These are phyloP conservation scores for Termitomyces sp. DNA, from an alignment of 768 basidiomycete genomes.

Conservation along the genomic window DNA sequence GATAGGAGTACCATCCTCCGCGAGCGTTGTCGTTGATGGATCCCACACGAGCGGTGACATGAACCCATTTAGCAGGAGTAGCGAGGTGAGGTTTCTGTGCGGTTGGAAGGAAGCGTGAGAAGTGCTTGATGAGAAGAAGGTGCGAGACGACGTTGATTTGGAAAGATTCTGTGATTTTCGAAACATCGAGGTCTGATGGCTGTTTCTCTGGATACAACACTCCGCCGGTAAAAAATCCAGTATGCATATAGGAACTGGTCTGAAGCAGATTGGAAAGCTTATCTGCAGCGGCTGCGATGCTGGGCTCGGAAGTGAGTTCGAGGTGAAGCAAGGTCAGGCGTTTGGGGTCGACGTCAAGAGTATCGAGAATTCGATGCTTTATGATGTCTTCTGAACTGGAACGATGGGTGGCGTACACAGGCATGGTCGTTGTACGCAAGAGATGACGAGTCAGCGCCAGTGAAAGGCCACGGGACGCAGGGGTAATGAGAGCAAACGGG, in stretches of 20 bases:
- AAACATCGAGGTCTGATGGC: constrained; percentile 41
- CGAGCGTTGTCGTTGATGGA: constrained; percentile 52
- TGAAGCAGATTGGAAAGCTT: constrained; percentile 31
- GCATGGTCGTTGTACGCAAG: constrained; percentile 42
- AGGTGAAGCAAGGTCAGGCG: constrained; percentile 44
- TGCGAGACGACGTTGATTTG: constrained; percentile 57
- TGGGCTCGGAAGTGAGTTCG: constrained; percentile 47
- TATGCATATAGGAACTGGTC: constrained; percentile 39
- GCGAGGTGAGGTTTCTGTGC: constrained; percentile 17
- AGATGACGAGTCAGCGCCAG: constrained; percentile 51
- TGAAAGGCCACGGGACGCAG: constrained; percentile 53
- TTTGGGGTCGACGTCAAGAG: constrained; percentile 37
- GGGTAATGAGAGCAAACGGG: constrained; percentile 49
- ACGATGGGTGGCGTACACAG: constrained; percentile 54
- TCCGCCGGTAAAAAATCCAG: constrained; percentile 52
- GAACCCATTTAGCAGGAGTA: constrained; percentile 49
- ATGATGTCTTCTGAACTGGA: constrained; percentile 28
- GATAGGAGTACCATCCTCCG: constrained; percentile 63
- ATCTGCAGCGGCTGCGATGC: constrained; percentile 44
- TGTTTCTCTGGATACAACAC: constrained; percentile 51
- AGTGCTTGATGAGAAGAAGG: constrained; percentile 58
- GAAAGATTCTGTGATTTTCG: constrained; percentile 39
- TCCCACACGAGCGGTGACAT: constrained; percentile 55
- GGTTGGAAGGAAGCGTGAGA: constrained; percentile 50
- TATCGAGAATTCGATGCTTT: constrained; percentile 35